Conservation (phyloP, 1,284 basidiomycete species). For the Wallemia ichthyophaga region DNA sequence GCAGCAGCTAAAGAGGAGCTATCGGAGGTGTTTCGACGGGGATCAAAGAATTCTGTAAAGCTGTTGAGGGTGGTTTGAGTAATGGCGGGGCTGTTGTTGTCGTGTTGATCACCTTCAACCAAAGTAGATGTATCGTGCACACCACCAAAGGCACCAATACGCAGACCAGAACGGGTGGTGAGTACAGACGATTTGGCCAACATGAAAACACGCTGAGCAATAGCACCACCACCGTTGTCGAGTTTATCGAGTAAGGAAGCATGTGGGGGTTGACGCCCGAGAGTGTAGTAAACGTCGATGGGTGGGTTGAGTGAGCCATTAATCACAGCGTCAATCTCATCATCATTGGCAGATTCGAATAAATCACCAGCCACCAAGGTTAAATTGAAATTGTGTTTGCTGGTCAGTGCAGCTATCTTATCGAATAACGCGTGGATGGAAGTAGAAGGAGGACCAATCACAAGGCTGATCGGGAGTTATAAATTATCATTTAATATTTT, state of each 20-base stretch:
- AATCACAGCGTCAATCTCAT: neutral
- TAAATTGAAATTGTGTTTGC: neutral
- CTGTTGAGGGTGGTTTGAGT: neutral
- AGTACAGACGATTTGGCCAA: neutral
- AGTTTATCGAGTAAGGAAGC: neutral
- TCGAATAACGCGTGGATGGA: neutral
- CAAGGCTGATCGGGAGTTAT: neutral
- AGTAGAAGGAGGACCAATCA: neutral
- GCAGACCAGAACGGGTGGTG: neutral
- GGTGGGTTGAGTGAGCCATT: neutral
- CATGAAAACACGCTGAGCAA: neutral
- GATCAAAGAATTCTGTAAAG: neutral
- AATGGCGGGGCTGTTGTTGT: neutral
- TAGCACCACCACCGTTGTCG: neutral
- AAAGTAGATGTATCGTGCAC: neutral
- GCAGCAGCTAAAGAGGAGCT: neutral
- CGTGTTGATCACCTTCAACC: neutral
- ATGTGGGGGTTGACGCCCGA: neutral
- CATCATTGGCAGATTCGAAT: neutral
- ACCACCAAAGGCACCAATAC: neutral
- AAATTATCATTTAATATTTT: neutral
- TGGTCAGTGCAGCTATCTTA: neutral
- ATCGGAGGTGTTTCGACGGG: neutral
- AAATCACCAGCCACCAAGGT: neutral
- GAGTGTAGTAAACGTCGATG: neutral